Evolutionary conservation across 768 basidiomycete genomes (phyloP).

Genomic region (Podaxis sp.): DNA sequence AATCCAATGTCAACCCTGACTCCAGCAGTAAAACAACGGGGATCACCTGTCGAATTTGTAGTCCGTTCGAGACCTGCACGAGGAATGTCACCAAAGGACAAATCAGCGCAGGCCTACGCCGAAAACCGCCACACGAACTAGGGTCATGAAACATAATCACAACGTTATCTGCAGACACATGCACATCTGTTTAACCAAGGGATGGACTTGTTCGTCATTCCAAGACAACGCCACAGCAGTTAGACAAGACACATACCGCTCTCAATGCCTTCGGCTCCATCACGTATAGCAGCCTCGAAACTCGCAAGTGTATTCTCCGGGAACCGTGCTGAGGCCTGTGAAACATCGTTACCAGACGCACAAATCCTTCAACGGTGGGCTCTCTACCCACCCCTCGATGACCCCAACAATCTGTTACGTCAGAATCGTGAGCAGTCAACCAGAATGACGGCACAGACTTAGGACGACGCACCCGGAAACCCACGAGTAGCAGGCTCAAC

Average conservation of each 20-base stretch:
- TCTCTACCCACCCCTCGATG: slow-evolving; percentile 42
- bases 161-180: slow-evolving; percentile 82
- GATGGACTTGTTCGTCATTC: slow-evolving; percentile 53
- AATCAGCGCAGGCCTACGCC: slow-evolving; percentile 3
- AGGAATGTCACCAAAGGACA: slow-evolving; percentile 16
- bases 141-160: slow-evolving; percentile 98
- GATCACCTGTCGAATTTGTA: slow-evolving; percentile 66
- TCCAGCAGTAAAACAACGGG: slow-evolving; percentile 11
- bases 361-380: background rate
- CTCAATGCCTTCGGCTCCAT: slow-evolving; percentile 96
- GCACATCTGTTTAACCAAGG: slow-evolving; percentile 71
- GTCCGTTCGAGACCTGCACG: slow-evolving; percentile 67
- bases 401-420: slow-evolving; percentile 64
- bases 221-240: slow-evolving; percentile 25
- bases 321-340: slow-evolving; percentile 80
- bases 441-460: background rate
- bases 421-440: background rate
- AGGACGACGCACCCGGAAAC: slow-evolving; percentile 28
- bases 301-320: slow-evolving; percentile 96
- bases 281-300: slow-evolving; percentile 91
- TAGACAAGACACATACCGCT: slow-evolving; percentile 70
- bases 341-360: background rate
- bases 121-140: slow-evolving; percentile 35
- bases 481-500: background rate
- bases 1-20: slow-evolving; percentile 16